These are phyloP conservation scores for Ceratocystis cacaofunesta DNA, from an alignment of 2,329 filamentous ascomycete species.

Conservation along the genomic window DNA sequence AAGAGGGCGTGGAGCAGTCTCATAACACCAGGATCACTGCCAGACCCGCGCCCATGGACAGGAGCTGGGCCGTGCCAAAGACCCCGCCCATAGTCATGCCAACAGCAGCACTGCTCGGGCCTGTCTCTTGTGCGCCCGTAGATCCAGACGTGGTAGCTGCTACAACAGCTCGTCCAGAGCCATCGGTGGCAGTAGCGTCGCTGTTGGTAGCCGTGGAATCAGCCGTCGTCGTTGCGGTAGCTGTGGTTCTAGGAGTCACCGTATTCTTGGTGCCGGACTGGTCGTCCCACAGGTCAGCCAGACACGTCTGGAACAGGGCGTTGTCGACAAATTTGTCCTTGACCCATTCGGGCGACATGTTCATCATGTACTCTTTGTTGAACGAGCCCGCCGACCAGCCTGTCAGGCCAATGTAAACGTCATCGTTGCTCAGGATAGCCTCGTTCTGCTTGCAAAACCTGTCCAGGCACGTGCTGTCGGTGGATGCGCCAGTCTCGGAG, in stretches of 20 bases:
- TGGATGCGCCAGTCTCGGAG: slow-evolving; percentile 34
- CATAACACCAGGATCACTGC: background rate
- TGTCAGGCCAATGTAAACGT: slow-evolving; percentile 34
- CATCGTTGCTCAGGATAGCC: slow-evolving; percentile 32
- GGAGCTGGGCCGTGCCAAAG: background rate
- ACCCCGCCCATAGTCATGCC: background rate
- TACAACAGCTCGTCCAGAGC: background rate
- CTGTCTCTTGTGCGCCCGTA: background rate
- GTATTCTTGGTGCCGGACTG: background rate
- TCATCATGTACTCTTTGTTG: slow-evolving; percentile 28
- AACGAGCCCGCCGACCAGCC: slow-evolving; percentile 34
- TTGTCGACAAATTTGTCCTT: slow-evolving; percentile 18
- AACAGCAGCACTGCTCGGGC: background rate
- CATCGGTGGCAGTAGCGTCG: background rate
- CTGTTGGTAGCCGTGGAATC: background rate
- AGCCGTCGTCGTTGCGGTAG: background rate
- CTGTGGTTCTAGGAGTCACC: background rate
- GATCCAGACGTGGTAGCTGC: background rate
- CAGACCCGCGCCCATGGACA: background rate
- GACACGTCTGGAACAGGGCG: slow-evolving; percentile 21
- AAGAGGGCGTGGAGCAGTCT: background rate
- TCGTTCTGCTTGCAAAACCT: slow-evolving; percentile 33
- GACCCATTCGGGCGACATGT: slow-evolving; percentile 28
- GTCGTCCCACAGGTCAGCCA: slow-evolving; percentile 19
- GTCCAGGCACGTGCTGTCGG: slow-evolving; percentile 27